Percentiles rank a stretch among this genome's conserved stretches.
phyloP scores from a whole-genome alignment of 75 land plant species.

The Pseudotsuga menziesii region DNA sequence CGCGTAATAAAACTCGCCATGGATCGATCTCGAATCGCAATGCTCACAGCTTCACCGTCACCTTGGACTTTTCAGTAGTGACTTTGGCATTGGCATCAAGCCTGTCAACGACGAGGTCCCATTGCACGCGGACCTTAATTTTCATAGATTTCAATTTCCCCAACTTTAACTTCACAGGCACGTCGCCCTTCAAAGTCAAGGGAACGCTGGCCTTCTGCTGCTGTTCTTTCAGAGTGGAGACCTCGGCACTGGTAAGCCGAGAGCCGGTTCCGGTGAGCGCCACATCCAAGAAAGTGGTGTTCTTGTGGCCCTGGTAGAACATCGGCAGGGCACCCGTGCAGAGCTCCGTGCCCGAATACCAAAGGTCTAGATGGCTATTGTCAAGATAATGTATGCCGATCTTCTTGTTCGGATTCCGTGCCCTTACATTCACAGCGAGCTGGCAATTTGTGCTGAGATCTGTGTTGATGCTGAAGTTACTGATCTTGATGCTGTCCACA shows the following conservation, averaged over 20 bases:
- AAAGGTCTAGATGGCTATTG: conserved; percentile 15
- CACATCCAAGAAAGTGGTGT: conserved; percentile 26
- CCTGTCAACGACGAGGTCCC: conserved; percentile 37
- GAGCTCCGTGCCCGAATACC: conserved; percentile 17
- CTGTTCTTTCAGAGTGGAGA: conserved; percentile 30
- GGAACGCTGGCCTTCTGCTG: conserved; percentile 43
- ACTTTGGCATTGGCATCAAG: conserved; percentile 27
- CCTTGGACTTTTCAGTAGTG: conserved; percentile 26
- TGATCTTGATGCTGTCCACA: conserved; percentile 12
- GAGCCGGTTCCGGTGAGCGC: neutral
- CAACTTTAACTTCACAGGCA: conserved; percentile 43
- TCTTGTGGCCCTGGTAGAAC: conserved; percentile 51
- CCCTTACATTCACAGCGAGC: conserved; percentile 19
- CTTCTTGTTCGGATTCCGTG: conserved; percentile 39
- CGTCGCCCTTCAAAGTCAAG: conserved; percentile 29
- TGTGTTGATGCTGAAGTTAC: conserved; percentile 4
- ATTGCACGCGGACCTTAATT: conserved; percentile 24
- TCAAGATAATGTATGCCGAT: conserved; percentile 38
- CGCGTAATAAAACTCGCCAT: no score
- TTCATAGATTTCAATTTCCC: conserved; percentile 40
- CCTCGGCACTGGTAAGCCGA: conserved; percentile 12
- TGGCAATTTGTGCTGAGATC: conserved; percentile 11
- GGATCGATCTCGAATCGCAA: no score
- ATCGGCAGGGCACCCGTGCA: conserved; percentile 24
- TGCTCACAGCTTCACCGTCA: conserved; percentile 22